Percentiles rank a stretch among this genome's conserved stretches.
Evolutionary conservation across 306 rosid genomes (phyloP).

Genomic region (Trichosanthes truncata): DNA sequence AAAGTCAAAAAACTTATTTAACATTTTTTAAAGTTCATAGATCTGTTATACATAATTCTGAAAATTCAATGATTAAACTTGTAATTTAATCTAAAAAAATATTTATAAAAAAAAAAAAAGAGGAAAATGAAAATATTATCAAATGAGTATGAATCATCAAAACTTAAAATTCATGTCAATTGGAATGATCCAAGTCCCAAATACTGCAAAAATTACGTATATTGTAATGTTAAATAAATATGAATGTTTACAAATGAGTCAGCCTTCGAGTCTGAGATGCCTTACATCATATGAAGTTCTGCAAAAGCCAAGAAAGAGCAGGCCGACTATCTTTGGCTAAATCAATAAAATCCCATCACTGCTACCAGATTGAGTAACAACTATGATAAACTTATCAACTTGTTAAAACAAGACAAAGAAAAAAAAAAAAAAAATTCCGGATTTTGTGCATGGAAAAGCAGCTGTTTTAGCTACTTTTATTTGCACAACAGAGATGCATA

Average conservation of each 20-base stretch:
- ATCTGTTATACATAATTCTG: no score
- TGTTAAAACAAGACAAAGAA: not conserved
- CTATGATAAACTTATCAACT: not conserved
- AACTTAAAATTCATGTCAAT: not conserved
- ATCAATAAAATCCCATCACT: not conserved
- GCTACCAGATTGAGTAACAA: not conserved
- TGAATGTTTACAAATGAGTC: not conserved
- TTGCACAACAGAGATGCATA: constrained; percentile 3
- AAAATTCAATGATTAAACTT: no score
- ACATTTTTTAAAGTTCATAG: no score
- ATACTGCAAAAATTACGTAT: not conserved
- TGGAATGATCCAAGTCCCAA: not conserved
- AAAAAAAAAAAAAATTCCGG: not conserved
- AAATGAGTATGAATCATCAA: not conserved
- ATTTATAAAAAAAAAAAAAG: no score
- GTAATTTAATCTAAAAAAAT: no score
- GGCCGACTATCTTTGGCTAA: not conserved
- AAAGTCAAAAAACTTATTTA: no score
- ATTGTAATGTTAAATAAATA: not conserved
- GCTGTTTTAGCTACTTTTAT: not conserved
- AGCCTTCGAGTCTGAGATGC: not conserved
- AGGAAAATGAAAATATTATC: no score
- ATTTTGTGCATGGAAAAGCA: constrained; percentile 2
- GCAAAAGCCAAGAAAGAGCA: not conserved
- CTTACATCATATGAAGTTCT: not conserved